Evolutionary conservation across 805 yeast genomes (phyloP), one percentile per base, ranked within the genome.

Genomic region (Wickerhamiella parazyma): DNA sequence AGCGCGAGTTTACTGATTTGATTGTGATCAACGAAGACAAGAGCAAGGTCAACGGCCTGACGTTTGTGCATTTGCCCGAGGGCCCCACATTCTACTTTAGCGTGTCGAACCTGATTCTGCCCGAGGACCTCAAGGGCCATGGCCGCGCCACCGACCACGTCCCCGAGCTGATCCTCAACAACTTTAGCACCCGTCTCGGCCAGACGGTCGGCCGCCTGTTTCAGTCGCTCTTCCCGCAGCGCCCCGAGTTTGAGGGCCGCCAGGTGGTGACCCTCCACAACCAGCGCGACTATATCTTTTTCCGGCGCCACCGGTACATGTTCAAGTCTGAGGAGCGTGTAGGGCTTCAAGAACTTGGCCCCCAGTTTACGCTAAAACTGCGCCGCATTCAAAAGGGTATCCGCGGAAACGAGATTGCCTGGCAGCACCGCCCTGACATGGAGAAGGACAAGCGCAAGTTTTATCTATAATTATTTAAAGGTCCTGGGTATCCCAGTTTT

Each of bases 391-490:
- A 89, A 62, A 80, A 77, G 64, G 98, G 97, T 42, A 72, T 91
- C 55, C 78, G 78, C 57, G 42, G 42, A 19, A 94, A 85, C 52
- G 97, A 89, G 56, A 70, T 82, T 21, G 95, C 85, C 56, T 89
- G 97, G 96, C 96, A 91, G 63, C 94, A 86, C 65, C 75, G 84
- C 53, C 79, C 95, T 3, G 94, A 83, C 51, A 87, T 91, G 97
- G 97, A 91, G 62, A 80, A 80, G 56, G 96, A 89, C 61, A 89
- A 87, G 76, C 78, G 78, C 64, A 86, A 84, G 73, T 89, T 89
- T 60, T 80, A 85, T 58, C 65, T 89, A 52, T 89, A 67, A 56
- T 42, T 35, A 28, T 42, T 21, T 42, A 42, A 28, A 45, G 9
- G 46, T 42, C 48, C 19, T 22, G 28, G 12, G 26, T 35, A 14